A percentile compares a stretch with the other conserved stretches of the same genome.
phyloP scores from a whole-genome alignment of 495 filamentous ascomycete species.

The Aspergillus carlsbadensis region DNA sequence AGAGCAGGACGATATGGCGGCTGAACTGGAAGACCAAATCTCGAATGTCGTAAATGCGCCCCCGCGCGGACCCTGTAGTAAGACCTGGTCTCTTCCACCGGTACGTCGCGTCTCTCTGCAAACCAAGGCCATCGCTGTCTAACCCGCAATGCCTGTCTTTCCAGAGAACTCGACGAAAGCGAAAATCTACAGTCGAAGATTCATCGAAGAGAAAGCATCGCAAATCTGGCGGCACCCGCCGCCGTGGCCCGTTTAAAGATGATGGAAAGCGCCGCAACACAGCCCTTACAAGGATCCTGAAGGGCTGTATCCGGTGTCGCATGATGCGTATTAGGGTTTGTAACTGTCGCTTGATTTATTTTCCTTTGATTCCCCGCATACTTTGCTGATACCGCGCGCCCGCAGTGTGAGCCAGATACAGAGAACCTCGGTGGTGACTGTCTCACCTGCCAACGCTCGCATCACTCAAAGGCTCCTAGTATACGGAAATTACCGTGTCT shows the following conservation, averaged over 20 bases:
- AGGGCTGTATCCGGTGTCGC: conserved; percentile 14
- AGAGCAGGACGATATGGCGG: conserved; percentile 1
- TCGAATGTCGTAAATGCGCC: background rate
- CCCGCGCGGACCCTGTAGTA: conserved; percentile 11
- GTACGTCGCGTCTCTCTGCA: background rate
- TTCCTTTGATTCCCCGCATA: background rate
- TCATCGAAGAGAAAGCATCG: conserved; percentile 5
- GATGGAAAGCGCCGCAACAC: conserved; percentile 12
- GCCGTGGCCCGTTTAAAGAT: conserved; percentile 15
- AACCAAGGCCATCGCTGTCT: conserved; percentile 2
- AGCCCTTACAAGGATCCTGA: conserved; percentile 12
- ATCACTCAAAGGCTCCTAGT: conserved; percentile 8
- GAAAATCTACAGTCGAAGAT: background rate
- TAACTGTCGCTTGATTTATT: background rate
- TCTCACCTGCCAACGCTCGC: conserved; percentile 15
- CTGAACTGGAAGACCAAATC: background rate
- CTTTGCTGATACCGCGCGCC: background rate
- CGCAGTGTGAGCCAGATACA: conserved; percentile 10
- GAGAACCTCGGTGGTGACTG: conserved; percentile 7
- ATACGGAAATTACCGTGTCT: conserved; percentile 11
- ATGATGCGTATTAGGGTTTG: conserved; percentile 16
- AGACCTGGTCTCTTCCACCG: conserved; percentile 13
- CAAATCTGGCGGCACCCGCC: conserved; percentile 1
- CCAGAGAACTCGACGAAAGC: conserved; percentile 13
- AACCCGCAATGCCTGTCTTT: background rate